A percentile compares a stretch with the other conserved stretches of the same genome.
Evolutionary conservation across 2,329 filamentous ascomycete genomes (phyloP).

Genomic region (Torrubiellomyces zombiae): DNA sequence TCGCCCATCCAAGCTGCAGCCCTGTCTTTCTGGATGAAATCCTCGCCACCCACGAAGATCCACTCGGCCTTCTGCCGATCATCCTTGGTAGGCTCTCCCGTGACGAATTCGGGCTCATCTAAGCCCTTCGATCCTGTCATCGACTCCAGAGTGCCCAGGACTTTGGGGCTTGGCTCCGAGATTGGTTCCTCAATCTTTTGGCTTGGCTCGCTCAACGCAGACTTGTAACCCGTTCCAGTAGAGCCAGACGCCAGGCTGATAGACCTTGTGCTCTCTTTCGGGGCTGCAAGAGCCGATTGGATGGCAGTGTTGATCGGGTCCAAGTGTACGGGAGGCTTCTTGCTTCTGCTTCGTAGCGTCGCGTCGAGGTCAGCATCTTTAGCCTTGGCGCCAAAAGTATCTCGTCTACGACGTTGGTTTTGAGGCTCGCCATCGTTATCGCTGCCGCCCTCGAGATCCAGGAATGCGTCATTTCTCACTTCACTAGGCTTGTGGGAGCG

Average conservation of each 20-base stretch:
- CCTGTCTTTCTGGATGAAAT: slow-evolving; percentile 60
- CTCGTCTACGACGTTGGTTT: too few species aligned
- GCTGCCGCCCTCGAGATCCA: slow-evolving; percentile 30
- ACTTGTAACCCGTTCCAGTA: slow-evolving; percentile 22
- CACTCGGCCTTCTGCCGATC: slow-evolving; percentile 64
- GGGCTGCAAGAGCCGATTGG: slow-evolving; percentile 20
- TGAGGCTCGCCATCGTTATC: slow-evolving; percentile 24
- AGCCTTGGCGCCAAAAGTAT: slow-evolving; percentile 1
- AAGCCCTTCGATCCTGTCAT: slow-evolving; percentile 23
- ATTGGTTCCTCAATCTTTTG: slow-evolving; percentile 27
- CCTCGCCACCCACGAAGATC: slow-evolving; percentile 73
- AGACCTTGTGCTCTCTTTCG: slow-evolving; percentile 22
- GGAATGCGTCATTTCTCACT: too few species aligned
- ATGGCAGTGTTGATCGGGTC: slow-evolving; percentile 9
- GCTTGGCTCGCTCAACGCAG: slow-evolving; percentile 24
- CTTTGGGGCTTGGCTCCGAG: slow-evolving; percentile 21
- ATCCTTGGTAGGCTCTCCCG: slow-evolving; percentile 45
- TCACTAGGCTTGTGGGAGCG: too few species aligned
- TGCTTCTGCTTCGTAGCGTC: slow-evolving; percentile 13
- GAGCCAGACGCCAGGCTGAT: slow-evolving; percentile 18
- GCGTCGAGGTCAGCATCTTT: slow-evolving; percentile 10
- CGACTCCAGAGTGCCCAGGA: slow-evolving; percentile 13
- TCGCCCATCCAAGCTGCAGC: slow-evolving; percentile 85
- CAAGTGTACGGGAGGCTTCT: slow-evolving; percentile 5
- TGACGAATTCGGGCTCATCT: slow-evolving; percentile 40